phyloP scores from a whole-genome alignment of 2,329 filamentous ascomycete genomes.

The Ceratocystis alfenasii region DNA sequence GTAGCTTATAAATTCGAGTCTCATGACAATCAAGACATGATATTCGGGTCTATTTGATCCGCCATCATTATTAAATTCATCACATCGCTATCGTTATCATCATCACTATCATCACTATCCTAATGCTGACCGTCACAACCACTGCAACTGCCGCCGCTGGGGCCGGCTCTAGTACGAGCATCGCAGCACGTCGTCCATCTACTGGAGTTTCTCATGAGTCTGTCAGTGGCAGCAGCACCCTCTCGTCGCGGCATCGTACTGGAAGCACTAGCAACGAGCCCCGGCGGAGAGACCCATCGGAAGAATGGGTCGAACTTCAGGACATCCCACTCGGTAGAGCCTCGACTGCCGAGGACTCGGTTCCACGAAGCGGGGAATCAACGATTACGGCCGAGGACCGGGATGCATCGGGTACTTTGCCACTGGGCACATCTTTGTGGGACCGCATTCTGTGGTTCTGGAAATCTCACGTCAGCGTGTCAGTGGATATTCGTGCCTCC shows the following conservation, averaged over 20 bases:
- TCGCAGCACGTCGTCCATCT: background rate
- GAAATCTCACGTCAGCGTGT: constrained; percentile 18
- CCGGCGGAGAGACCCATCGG: background rate
- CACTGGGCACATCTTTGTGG: background rate
- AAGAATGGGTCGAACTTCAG: constrained; percentile 20
- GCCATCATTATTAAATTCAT: background rate
- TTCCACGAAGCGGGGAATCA: background rate
- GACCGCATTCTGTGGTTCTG: constrained; percentile 13
- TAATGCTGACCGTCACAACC: background rate
- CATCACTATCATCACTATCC: background rate
- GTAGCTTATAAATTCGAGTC: no score
- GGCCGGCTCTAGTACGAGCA: background rate
- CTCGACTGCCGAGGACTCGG: background rate
- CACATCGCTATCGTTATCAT: background rate
- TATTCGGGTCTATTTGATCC: no score
- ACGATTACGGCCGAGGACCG: background rate
- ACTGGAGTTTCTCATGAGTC: background rate
- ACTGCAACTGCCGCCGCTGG: background rate
- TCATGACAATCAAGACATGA: no score
- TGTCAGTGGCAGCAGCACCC: background rate
- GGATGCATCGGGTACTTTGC: constrained; percentile 1
- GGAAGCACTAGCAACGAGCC: background rate
- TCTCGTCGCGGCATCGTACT: background rate
- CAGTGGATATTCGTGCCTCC: constrained; percentile 17
- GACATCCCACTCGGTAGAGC: background rate